Evolutionary conservation across 2,329 filamentous ascomycete species (phyloP), one percentile per base, ranked within the genome.

Genomic region (Verticillium klebahnii): DNA sequence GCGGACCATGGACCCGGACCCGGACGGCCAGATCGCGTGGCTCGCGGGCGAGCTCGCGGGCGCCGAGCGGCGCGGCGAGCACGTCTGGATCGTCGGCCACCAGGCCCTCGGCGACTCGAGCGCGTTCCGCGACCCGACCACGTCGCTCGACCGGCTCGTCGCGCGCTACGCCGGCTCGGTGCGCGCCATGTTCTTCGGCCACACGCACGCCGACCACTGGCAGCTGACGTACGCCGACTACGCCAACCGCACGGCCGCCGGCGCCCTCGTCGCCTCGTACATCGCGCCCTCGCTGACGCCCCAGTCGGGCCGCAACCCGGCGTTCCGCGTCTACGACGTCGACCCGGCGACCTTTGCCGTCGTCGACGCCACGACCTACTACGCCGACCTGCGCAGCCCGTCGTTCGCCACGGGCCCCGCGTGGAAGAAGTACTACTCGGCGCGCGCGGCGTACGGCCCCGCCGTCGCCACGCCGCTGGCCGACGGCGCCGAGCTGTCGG

Each of bases 271-370:
- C 36, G 76, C 80, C n/a, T 82, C 81, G 3, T 86, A 85, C 68
- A 78, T 86, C 56, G 78, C 77, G 0, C 82, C 83, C 1, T 82
- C 80, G 1, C 73, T 86, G 67, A 83, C 82, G 7, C 85, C 84
- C 0, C 84, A 77, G 1, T 82, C 80, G 1, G 84, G 81, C 34
- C 79, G 82, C 65, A 40, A 40, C 37, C 82, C 85, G 1, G 78
- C 83, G 3, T 87, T 87, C 72, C 81, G 83, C 57, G 78, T 87
- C 52, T 86, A 87, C 72, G 77, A 81, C 17, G 78, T 87, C 61
- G 84, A 87, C 67, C 81, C 85, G 0, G 78, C 77, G 9, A 86
- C 83, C 1, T 87, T 82, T 66, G 82, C 74, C 54, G 75, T 87
- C 9, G 71, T 86, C 1, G 85, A 87, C 61, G 73, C 75, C 36